A percentile compares a stretch with the other conserved stretches of the same genome.
phyloP scores from a whole-genome alignment of 179 eudicot genomes.

The Spinacia oleracea region DNA sequence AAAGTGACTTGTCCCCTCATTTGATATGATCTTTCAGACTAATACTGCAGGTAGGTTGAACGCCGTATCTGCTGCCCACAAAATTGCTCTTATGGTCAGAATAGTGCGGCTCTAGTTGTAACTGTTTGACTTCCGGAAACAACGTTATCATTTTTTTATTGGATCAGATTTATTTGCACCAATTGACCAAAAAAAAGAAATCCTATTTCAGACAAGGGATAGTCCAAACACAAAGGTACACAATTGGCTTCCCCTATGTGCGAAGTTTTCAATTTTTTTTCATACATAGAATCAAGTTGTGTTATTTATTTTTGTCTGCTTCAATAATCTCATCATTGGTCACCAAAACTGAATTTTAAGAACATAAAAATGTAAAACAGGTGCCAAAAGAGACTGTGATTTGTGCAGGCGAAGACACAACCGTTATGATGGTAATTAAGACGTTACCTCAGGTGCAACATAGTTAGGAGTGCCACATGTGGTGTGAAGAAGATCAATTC shows the following conservation, averaged over 20 bases:
- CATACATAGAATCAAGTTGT: not conserved
- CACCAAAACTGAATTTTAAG: not conserved
- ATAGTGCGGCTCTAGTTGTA: too few species aligned
- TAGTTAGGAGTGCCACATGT: slow-evolving; percentile 57
- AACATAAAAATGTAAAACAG: not conserved
- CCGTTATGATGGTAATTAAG: not conserved
- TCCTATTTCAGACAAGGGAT: too few species aligned
- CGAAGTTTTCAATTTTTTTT: not conserved
- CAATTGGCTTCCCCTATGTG: not conserved
- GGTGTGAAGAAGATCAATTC: slow-evolving; percentile 50
- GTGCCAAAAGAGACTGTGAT: not conserved
- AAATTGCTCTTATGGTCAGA: too few species aligned
- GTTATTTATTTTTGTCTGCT: not conserved
- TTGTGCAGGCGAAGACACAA: slow-evolving; percentile 9
- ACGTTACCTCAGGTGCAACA: slow-evolving; percentile 51
- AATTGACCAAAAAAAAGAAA: too few species aligned
- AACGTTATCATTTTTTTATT: too few species aligned
- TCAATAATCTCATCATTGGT: not conserved
- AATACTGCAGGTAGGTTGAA: too few species aligned
- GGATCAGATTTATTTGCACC: too few species aligned
- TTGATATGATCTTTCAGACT: too few species aligned
- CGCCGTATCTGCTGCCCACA: too few species aligned
- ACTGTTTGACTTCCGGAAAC: too few species aligned
- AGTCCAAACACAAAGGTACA: too few species aligned
- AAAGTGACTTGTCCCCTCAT: too few species aligned